Evolutionary conservation across 2,329 filamentous ascomycete species (phyloP), one percentile per base, ranked within the genome.

Genomic region (Proliferodiscus dingleyae): DNA sequence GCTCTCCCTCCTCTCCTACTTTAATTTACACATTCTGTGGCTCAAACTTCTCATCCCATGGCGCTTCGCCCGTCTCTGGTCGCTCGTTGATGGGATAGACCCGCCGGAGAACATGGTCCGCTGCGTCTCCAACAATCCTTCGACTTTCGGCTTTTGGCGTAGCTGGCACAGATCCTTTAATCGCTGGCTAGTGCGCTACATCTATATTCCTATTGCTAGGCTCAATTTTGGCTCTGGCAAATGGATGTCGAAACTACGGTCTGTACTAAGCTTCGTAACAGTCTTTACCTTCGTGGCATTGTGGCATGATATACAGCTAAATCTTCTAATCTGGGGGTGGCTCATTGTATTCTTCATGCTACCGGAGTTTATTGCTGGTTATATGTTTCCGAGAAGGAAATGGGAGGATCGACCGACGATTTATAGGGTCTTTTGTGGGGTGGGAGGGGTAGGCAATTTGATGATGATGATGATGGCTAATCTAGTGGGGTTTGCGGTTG

Each of bases 1-100:
- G 64, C 80, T 98, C 34, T 86, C 81, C 61, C 82, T 98, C 71
- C 77, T 98, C 10, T 93, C 89, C 29, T 96, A 86, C 71, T 94
- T 97, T 73, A 96, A 96, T 67, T 81, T 98, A 10, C 88, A 95
- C 69, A 81, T 96, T 63, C 94, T 98, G 65, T 98, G 94, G 94
- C 77, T 98, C 37, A 98, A 98, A 66, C 81, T 98, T 1, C 81
- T 98, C 4, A 80, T 98, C 6, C 93, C 93, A 1, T 98, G 91
- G 90, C 86, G 93, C n/a, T 85, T 97, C 65, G 97, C 97, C 78
- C 87, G 94, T 4, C 80, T 98, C n/a, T 98, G 93, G 93, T 77
- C 88, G 0, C 77, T 98, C 3, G 64, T 90, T 13, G 93, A 98
- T 64, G 88, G 87, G 50, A 81, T 98, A 56, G 93, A 98, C 62